Conservation (phyloP, 2,329 filamentous ascomycete genomes). For the Pseudogymnoascus sp. region DNA sequence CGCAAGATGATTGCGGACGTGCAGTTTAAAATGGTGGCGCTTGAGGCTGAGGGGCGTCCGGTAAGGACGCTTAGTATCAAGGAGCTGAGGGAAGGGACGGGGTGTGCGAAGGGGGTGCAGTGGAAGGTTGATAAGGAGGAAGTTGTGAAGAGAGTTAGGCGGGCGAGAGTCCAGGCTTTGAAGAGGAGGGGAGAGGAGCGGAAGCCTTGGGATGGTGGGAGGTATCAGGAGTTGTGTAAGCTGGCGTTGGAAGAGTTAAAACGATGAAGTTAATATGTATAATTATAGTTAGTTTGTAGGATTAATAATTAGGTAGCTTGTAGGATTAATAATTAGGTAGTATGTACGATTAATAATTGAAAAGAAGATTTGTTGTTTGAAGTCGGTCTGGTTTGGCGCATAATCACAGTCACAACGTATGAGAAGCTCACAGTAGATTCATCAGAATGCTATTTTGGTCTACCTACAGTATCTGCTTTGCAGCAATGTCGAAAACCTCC, state of each 20-base stretch:
- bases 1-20: not conserved
- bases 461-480: constrained; percentile 6
- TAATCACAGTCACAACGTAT: not conserved
- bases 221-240: constrained; percentile 3
- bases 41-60: not conserved
- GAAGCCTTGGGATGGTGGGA: not conserved
- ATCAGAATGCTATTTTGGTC: constrained; percentile 8
- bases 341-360: not conserved
- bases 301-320: not conserved
- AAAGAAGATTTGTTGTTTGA: not conserved
- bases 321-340: not conserved
- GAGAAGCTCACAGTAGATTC: not conserved
- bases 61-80: not conserved
- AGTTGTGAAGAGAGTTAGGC: not conserved
- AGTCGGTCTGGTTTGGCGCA: not conserved
- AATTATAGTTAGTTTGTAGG: not conserved
- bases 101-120: not conserved
- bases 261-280: not conserved
- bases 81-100: not conserved
- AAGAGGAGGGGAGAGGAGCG: not conserved
- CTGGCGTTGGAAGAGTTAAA: not conserved
- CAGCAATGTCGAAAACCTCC: constrained; percentile 6
- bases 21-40: not conserved
- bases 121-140: constrained; percentile 4
- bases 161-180: not conserved